Base-by-base conservation (phyloP, 495 filamentous ascomycete species). In the Penicillium bovifimosum region DNA sequence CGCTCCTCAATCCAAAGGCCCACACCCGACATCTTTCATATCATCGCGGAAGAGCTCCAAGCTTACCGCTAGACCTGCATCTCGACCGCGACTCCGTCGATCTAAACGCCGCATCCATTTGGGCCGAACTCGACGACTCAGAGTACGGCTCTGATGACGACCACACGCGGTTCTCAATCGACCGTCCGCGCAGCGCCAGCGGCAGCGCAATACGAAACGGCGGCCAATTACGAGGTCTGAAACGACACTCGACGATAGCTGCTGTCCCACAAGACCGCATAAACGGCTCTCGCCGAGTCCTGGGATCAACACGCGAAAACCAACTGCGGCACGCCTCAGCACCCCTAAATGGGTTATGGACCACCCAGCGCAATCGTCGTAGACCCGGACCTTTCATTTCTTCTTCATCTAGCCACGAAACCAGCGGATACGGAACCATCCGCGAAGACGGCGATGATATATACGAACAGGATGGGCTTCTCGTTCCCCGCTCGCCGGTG, bases 41-140 rank as follows among this genome's bases (percentile, higher is more conserved):
- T 46, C 60, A 67, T 41, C 65, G 69, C 6, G 45, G 41, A 17
- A 53, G 63, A 43, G 62, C 72, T 9, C 72, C 73, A 9, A 75
- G 71, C 58, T 60, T 75, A 9, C 69, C 71, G 38, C 43, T 71
- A 11, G 56, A 65, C 33, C 50, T 65, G 16, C 52, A 66, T 3
- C 28, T 64, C 16, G 55, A 63, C 13, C 60, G 63, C 24, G 60
- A 63, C 28, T 61, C 67, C 9, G 56, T 64, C 20, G 68, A 74
- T 43, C 50, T 72, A 43, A 69, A 73, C 42, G 63, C 74, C 11
- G 74, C 73, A 2, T 76, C 74, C 11, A 76, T 78, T 14, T 77
- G 74, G 75, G 74, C 73, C 6, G 75, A 78, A 47, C 71, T 78
- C 13, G 74, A 78, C 33, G 75, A 77, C 35, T 75, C 72, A 1